Percentiles rank a stretch among this genome's conserved stretches.
Evolutionary conservation across 345 rosid genomes (phyloP).

Genomic region (Draba incana): DNA sequence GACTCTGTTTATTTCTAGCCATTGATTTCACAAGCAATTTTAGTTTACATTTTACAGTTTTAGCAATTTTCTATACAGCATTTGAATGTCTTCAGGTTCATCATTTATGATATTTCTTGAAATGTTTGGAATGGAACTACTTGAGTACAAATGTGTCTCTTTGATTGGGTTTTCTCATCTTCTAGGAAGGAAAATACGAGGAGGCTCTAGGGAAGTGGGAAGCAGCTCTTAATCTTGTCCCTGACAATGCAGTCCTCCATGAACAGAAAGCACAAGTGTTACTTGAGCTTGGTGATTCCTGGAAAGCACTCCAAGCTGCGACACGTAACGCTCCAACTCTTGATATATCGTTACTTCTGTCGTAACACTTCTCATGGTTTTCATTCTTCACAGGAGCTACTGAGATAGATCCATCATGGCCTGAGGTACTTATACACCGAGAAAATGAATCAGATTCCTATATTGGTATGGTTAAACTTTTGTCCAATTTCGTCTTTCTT

Average conservation of each 20-base stretch:
- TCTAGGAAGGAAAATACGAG: conserved; percentile 76
- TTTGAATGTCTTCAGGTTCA: conserved; percentile 1
- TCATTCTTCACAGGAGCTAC: conserved; percentile 67
- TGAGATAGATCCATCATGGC: conserved; percentile 76
- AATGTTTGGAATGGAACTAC: conserved; percentile 3
- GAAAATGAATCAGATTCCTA: background rate
- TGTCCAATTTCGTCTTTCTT: conserved; percentile 14
- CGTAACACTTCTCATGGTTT: conserved; percentile 9
- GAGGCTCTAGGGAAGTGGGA: conserved; percentile 96
- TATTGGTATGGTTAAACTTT: background rate
- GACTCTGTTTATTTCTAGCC: too few relatives aligned
- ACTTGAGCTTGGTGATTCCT: conserved; percentile 86
- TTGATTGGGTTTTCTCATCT: background rate
- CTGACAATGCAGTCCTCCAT: conserved; percentile 66
- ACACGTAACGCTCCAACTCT: conserved; percentile 50
- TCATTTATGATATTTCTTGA: background rate
- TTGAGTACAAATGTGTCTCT: background rate
- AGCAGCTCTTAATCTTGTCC: conserved; percentile 72
- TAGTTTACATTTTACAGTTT: too few relatives aligned
- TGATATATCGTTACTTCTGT: background rate
- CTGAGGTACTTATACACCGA: conserved; percentile 56
- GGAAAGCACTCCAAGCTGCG: conserved; percentile 83
- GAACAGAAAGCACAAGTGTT: conserved; percentile 94
- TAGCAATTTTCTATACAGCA: background rate
- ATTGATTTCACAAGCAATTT: too few relatives aligned